Conservation (phyloP, 768 basidiomycete species). For the Termitomyces sp. region DNA sequence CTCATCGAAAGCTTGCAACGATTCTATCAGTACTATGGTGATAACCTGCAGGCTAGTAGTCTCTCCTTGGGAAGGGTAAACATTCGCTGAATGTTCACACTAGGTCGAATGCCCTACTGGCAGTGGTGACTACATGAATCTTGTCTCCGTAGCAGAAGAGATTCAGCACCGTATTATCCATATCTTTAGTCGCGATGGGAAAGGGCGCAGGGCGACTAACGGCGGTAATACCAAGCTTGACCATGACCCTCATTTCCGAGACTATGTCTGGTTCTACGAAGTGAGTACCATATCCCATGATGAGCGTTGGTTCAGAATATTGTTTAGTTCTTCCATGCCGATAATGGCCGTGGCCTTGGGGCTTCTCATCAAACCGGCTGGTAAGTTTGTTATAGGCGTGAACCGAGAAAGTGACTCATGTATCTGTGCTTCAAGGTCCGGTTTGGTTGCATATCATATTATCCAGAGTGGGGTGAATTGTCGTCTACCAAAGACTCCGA, state of each 20-base stretch:
- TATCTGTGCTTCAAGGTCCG: slow-evolving; percentile 53
- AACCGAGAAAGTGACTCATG: background rate
- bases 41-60: slow-evolving; percentile 63
- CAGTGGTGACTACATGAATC: slow-evolving; percentile 96
- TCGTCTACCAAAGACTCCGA: slow-evolving; percentile 90
- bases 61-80: no score
- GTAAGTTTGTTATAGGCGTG: slow-evolving; percentile 37
- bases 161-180: slow-evolving; percentile 99
- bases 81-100: background rate
- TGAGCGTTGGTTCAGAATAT: slow-evolving; percentile 5
- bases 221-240: slow-evolving; percentile 88
- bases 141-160: slow-evolving; percentile 92
- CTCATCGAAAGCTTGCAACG: slow-evolving; percentile 95
- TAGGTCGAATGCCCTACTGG: slow-evolving; percentile 94
- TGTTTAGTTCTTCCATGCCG: slow-evolving; percentile 88
- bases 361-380: slow-evolving; percentile 99
- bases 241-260: slow-evolving; percentile 91
- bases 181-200: slow-evolving; percentile 90
- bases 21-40: slow-evolving; percentile 97
- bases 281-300: slow-evolving; percentile 35
- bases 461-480: slow-evolving; percentile 87
- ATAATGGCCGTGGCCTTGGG: slow-evolving; percentile 88
- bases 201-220: slow-evolving; percentile 87
- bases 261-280: slow-evolving; percentile 97
- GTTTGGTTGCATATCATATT: slow-evolving; percentile 88